phyloP scores from a whole-genome alignment of 2,329 filamentous ascomycete genomes.

The Diplocarpon rosae region DNA sequence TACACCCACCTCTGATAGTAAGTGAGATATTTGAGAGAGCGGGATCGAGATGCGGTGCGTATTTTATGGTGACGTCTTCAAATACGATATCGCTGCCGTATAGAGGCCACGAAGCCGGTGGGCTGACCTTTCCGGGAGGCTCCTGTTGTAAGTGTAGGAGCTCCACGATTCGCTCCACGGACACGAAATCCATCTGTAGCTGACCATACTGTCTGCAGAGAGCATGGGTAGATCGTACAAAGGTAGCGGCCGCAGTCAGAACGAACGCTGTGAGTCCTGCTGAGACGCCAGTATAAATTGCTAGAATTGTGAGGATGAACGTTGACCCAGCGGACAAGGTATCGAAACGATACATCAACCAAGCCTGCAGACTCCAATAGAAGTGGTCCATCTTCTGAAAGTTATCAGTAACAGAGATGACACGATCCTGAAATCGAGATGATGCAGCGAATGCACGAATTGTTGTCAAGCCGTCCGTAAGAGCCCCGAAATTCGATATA shows the following conservation, averaged over 20 bases:
- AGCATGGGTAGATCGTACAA: conserved; percentile 58
- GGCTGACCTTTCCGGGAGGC: conserved; percentile 50
- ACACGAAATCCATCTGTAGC: conserved; percentile 86
- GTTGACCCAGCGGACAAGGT: conserved; percentile 61
- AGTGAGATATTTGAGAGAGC: conserved; percentile 60
- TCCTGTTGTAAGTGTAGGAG: conserved; percentile 72
- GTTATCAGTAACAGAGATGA: conserved; percentile 70
- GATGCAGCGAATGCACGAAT: conserved; percentile 77
- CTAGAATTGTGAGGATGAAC: conserved; percentile 61
- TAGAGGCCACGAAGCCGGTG: conserved; percentile 67
- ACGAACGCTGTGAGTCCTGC: conserved; percentile 78
- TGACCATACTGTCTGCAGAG: conserved; percentile 74
- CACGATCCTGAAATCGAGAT: conserved; percentile 65
- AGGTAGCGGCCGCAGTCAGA: conserved; percentile 57
- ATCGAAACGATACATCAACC: conserved; percentile 75
- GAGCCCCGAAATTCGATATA: conserved; percentile 84
- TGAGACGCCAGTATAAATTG: conserved; percentile 62
- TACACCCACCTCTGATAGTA: conserved; percentile 65
- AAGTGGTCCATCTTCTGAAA: conserved; percentile 96
- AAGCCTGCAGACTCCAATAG: conserved; percentile 81
- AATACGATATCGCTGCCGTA: conserved; percentile 65
- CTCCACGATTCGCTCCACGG: conserved; percentile 76
- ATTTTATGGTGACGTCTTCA: conserved; percentile 65
- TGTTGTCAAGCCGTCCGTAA: conserved; percentile 76
- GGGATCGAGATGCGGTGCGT: conserved; percentile 66